Evolutionary conservation across 768 basidiomycete genomes (phyloP).

Genomic region (Russula emetica): DNA sequence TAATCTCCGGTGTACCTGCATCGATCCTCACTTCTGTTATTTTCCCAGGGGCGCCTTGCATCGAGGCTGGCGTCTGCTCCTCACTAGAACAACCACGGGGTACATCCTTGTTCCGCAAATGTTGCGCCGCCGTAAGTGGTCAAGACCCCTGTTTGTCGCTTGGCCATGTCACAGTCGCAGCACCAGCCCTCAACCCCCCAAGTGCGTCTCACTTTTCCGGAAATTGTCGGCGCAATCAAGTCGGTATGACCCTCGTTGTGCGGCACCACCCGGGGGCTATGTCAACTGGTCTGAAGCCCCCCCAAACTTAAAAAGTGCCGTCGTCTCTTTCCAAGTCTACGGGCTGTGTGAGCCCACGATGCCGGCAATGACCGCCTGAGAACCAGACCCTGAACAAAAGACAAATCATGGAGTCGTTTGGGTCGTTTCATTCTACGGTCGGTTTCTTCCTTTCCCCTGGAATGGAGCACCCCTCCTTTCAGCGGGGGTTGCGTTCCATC

Average conservation of each 20-base stretch:
- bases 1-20: not conserved
- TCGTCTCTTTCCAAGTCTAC: not conserved
- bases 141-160: not conserved
- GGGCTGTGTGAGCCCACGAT: no score
- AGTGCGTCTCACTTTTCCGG: not conserved
- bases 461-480: not conserved
- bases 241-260: not conserved
- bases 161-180: not conserved
- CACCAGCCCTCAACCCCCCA: not conserved
- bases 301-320: not conserved
- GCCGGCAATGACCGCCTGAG: not conserved
- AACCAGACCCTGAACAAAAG: not conserved
- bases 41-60: not conserved
- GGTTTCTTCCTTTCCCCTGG: not conserved
- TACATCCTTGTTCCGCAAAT: not conserved
- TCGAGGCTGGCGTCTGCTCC: not conserved
- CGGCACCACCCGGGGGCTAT: not conserved
- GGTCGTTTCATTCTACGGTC: not conserved
- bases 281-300: not conserved
- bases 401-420: not conserved
- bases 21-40: not conserved
- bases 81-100: not conserved
- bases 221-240: not conserved
- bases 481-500: not conserved
- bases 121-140: slow-evolving; percentile 3